These are phyloP conservation scores for Thraustochytrium sp. DNA, from an alignment of 352 stramenopile species.

Conservation along the genomic window DNA sequence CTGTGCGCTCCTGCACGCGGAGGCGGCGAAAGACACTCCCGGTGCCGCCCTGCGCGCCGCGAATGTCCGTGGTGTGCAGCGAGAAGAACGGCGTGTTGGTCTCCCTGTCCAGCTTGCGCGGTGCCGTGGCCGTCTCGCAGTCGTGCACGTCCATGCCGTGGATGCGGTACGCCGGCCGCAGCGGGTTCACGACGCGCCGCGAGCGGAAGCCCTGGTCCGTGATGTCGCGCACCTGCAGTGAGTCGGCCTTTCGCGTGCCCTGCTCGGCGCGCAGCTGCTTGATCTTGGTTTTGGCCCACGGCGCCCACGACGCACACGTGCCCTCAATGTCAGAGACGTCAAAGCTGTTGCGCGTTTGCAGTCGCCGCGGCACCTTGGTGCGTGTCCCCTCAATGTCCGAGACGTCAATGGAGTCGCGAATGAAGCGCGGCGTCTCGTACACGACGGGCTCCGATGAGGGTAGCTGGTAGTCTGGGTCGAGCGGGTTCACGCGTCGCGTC, in stretches of 20 bases:
- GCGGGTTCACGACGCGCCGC: slow-evolving; percentile 49
- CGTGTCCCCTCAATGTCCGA: slow-evolving; percentile 56
- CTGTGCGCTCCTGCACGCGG: slow-evolving; percentile 50
- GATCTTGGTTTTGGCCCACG: slow-evolving; percentile 44
- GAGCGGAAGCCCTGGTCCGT: slow-evolving; percentile 51
- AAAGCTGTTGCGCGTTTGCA: slow-evolving; percentile 48
- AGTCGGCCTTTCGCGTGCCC: slow-evolving; percentile 48
- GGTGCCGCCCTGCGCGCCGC: slow-evolving; percentile 51
- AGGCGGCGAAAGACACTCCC: slow-evolving; percentile 30
- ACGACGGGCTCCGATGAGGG: slow-evolving; percentile 46
- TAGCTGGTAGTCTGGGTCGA: slow-evolving; percentile 55
- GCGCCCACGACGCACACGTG: slow-evolving; percentile 51
- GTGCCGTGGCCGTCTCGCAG: slow-evolving; percentile 47
- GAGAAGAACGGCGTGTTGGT: slow-evolving; percentile 52
- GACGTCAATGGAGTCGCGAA: slow-evolving; percentile 53
- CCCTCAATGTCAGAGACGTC: slow-evolving; percentile 56
- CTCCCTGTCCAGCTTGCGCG: slow-evolving; percentile 32
- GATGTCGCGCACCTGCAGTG: slow-evolving; percentile 46
- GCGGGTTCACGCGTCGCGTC: slow-evolving; percentile 51
- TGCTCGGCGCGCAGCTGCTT: slow-evolving; percentile 47
- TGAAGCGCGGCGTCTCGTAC: slow-evolving; percentile 49
- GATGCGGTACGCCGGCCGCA: slow-evolving; percentile 49
- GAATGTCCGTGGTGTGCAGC: slow-evolving; percentile 55
- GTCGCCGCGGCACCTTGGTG: slow-evolving; percentile 43
- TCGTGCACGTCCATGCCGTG: slow-evolving; percentile 55